Percentiles rank a stretch among this genome's conserved stretches.
These are phyloP conservation scores for Neurospora sp. DNA, from an alignment of 495 filamentous ascomycete genomes.

Conservation along the genomic window DNA sequence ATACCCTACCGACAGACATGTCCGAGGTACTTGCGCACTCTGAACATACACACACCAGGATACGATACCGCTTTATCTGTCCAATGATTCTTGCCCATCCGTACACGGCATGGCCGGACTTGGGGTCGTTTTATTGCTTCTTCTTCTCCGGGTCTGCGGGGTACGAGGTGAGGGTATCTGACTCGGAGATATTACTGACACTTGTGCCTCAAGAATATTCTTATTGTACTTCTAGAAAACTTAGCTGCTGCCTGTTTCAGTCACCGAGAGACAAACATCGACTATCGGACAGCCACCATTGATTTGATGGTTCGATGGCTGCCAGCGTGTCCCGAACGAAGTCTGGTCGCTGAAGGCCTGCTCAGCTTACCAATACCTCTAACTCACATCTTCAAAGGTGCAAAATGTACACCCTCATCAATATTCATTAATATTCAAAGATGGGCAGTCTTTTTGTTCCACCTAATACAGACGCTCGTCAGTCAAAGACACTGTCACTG, in stretches of 20 bases:
- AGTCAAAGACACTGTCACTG: background rate
- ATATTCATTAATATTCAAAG: background rate
- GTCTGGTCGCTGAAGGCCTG: background rate
- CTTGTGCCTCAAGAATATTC: background rate
- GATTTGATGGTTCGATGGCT: background rate
- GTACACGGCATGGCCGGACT: background rate
- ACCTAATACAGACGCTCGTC: background rate
- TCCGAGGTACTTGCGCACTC: background rate
- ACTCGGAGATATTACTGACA: background rate
- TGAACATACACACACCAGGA: background rate
- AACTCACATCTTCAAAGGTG: background rate
- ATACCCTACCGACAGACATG: background rate
- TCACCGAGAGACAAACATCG: background rate
- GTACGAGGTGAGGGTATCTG: background rate
- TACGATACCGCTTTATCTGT: background rate
- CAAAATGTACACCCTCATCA: background rate
- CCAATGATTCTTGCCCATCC: background rate
- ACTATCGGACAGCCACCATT: background rate
- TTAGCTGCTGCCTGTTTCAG: background rate
- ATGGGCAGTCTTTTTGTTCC: background rate
- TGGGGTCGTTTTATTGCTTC: background rate
- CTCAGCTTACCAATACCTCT: background rate
- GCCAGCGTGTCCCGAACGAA: background rate
- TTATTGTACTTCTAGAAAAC: background rate
- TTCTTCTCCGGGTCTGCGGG: background rate